Conservation (phyloP, 345 rosid genomes). For the Gossypium mustelinum region DNA sequence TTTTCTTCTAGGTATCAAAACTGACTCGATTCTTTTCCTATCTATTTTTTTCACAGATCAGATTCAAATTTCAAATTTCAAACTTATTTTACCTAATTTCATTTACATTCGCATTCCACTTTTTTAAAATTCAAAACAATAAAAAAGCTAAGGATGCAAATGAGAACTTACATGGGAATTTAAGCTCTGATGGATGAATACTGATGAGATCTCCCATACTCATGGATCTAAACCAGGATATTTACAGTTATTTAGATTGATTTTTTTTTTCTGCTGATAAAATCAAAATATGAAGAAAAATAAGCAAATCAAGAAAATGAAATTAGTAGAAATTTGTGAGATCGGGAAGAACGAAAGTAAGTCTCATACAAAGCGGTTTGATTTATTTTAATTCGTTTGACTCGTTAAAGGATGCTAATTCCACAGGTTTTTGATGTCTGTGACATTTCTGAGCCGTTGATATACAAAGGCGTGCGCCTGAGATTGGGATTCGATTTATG, state of each 20-base stretch:
- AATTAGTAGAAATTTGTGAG: neutral
- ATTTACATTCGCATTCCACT: neutral
- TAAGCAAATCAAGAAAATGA: neutral
- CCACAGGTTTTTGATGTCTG: neutral
- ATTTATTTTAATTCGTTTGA: neutral
- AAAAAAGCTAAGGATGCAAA: neutral
- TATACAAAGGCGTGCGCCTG: neutral
- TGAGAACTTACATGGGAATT: slow-evolving; percentile 64
- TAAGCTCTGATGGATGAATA: slow-evolving; percentile 73
- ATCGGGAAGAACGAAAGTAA: neutral
- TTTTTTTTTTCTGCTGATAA: neutral
- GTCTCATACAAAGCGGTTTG: neutral
- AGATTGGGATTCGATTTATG: neutral
- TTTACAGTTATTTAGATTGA: neutral
- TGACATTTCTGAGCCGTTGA: slow-evolving; percentile 6
- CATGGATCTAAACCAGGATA: slow-evolving; percentile 27
- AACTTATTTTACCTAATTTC: neutral
- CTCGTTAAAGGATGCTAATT: neutral
- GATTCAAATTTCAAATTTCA: neutral
- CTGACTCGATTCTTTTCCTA: neutral
- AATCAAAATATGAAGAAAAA: neutral
- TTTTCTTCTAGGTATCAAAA: neutral
- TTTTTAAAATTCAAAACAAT: neutral
- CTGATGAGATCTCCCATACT: slow-evolving; percentile 57
- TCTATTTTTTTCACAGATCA: neutral